Evolutionary conservation across 306 rosid genomes (phyloP).

Genomic region (Trifolium subterraneum): DNA sequence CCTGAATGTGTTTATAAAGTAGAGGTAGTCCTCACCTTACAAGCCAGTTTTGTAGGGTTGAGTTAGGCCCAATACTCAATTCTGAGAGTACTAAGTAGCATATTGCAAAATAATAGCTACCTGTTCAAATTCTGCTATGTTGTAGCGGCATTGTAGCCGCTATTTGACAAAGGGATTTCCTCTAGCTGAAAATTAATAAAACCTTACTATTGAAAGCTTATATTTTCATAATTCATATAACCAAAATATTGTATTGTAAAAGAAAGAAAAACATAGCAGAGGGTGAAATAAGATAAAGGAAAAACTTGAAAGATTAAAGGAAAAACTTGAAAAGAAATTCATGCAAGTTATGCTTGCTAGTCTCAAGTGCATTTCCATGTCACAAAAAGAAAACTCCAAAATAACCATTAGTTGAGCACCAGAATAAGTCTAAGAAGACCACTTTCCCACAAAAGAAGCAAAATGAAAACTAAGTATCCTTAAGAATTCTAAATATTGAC

Average conservation of each 20-base stretch:
- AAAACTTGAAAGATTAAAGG: background rate
- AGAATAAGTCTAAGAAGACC: conserved; percentile 2
- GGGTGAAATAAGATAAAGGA: background rate
- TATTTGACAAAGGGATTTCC: background rate
- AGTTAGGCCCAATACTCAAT: no score
- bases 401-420: conserved; percentile 13
- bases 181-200: background rate
- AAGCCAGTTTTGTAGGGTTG: no score
- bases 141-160: background rate
- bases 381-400: conserved; percentile 1
- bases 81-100: no score
- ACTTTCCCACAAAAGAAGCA: conserved; percentile 7
- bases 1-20: no score
- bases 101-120: background rate
- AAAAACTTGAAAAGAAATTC: conserved; percentile 7
- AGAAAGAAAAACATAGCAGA: background rate
- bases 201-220: background rate
- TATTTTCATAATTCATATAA: background rate
- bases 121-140: background rate
- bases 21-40: no score
- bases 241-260: background rate
- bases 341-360: background rate
- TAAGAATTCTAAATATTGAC: background rate
- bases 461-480: conserved; percentile 1
- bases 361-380: conserved; percentile 1